phyloP scores from a whole-genome alignment of 2,329 filamentous ascomycete genomes.

The Dryadomyces quercus-mongolicae region DNA sequence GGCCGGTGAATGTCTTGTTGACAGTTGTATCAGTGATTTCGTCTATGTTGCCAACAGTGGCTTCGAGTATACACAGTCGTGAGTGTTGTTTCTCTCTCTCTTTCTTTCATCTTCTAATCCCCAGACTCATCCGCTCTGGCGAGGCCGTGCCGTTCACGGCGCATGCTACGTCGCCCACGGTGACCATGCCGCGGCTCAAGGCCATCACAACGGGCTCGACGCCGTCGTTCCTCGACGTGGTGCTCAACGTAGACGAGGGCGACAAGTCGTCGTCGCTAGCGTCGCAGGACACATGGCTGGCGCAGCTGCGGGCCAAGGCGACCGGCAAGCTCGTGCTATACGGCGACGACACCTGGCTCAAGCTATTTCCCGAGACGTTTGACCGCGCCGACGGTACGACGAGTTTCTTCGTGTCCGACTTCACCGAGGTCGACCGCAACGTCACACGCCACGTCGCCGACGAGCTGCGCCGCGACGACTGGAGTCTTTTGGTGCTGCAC shows the following conservation, averaged over 20 bases:
- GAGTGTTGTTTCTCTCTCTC: conserved; percentile 13
- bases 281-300: conserved; percentile 88
- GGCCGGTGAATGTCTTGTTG: background rate
- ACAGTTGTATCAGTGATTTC: conserved; percentile 65
- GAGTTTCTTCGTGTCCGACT: conserved; percentile 98
- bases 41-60: conserved; percentile 73
- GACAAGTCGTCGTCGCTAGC: conserved; percentile 83
- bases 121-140: conserved; percentile 71
- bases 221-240: conserved; percentile 94
- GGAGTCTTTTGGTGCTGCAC: conserved; percentile 89
- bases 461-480: conserved; percentile 68
- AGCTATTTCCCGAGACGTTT: conserved; percentile 86
- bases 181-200: conserved; percentile 97
- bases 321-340: conserved; percentile 77
- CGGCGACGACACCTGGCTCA: conserved; percentile 96
- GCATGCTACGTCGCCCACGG: conserved; percentile 89
- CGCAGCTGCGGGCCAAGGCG: conserved; percentile 69
- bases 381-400: conserved; percentile 81
- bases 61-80: conserved; percentile 84
- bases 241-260: conserved; percentile 90
- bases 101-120: background rate
- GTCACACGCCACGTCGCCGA: conserved; percentile 78
- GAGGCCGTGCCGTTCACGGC: conserved; percentile 87
- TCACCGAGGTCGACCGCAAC: conserved; percentile 94
- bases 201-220: conserved; percentile 95